Base-by-base conservation (phyloP, 306 rosid species). In the Begonia loranthoides region DNA sequence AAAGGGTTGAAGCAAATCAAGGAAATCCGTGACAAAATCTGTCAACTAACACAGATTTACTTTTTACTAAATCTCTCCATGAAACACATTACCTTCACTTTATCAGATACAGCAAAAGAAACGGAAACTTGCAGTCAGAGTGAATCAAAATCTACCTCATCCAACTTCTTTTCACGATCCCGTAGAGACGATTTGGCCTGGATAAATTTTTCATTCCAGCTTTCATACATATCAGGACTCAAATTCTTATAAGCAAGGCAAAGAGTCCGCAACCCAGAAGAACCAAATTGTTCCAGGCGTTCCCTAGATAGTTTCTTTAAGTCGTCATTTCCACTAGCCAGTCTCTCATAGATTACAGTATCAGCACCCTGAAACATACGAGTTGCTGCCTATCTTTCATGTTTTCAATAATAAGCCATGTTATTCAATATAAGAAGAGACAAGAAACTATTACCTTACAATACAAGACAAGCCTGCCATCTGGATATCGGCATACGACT, bases 91-190 rank as follows among this genome's bases (percentile, higher is more conserved):
- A 7, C 36, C 36, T 28, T 28, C 36, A 28, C 36, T 28, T 28
- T 28, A 28, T 28, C 36, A 28, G 36, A 28, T 28, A 28, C 36
- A 28, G 36, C 36, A 28, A 28, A 28, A 3, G 36, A 28, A 28
- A 28, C 5, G 36, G 36, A 28, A 28, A 28, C 36, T 28, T 28
- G 6, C 5, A 2, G 9, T 28, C 36, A 28, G 36, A 28, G 46
- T 21, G 33, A 3, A 56, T 43, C 54, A 55, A 50, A 66, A 60
- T 38, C 58, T 71, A 90, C 97, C 97, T 85, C 95, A 13, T 90
- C 95, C 78, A 85, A 76, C 73, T 90, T 90, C 83, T 80, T 86
- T 69, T 90, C 99, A 61, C 99, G 99, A 54, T 90, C 94, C 61
- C 72, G 81, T 39, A 90, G 71, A 65, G 92, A 68, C 58, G 99